Evolutionary conservation across 176 grass and related monocot species (phyloP).

Genomic region (Neostapfia colusana): DNA sequence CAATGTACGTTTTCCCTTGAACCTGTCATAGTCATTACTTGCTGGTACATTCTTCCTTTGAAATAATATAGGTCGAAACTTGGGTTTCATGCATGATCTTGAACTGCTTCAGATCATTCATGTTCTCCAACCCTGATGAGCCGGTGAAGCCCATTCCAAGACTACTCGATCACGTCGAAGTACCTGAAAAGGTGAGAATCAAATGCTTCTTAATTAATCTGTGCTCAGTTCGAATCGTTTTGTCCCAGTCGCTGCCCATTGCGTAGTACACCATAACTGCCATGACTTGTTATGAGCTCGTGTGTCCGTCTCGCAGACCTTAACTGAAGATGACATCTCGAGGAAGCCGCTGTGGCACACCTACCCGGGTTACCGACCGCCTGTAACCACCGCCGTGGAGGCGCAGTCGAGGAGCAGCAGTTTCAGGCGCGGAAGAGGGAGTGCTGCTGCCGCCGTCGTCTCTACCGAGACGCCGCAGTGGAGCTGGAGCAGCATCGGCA

Average conservation of each 20-base stretch:
- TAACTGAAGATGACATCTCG: constrained; percentile 30
- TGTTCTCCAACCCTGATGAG: constrained; percentile 47
- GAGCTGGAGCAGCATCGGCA: background rate
- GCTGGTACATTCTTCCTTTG: too few relatives aligned
- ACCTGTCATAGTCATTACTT: background rate
- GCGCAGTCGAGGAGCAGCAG: background rate
- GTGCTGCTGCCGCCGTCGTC: too few relatives aligned
- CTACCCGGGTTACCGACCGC: background rate
- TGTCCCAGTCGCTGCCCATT: background rate
- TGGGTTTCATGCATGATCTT: background rate
- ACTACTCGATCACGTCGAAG: constrained; percentile 24
- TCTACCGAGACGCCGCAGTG: background rate
- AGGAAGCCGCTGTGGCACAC: constrained; percentile 41
- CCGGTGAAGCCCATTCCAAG: background rate
- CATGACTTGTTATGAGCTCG: background rate
- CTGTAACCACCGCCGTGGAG: background rate
- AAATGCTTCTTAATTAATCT: background rate
- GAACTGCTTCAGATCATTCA: constrained; percentile 30
- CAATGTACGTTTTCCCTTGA: constrained; percentile 25
- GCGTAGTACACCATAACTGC: background rate
- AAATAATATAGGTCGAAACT: too few relatives aligned
- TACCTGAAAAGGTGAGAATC: constrained; percentile 34
- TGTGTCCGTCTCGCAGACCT: constrained; percentile 4
- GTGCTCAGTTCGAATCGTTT: background rate
- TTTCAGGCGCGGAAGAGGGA: background rate